A percentile compares a stretch with the other conserved stretches of the same genome.
These are phyloP conservation scores for Ilyonectria robusta DNA, from an alignment of 2,329 filamentous ascomycete genomes.

Conservation along the genomic window DNA sequence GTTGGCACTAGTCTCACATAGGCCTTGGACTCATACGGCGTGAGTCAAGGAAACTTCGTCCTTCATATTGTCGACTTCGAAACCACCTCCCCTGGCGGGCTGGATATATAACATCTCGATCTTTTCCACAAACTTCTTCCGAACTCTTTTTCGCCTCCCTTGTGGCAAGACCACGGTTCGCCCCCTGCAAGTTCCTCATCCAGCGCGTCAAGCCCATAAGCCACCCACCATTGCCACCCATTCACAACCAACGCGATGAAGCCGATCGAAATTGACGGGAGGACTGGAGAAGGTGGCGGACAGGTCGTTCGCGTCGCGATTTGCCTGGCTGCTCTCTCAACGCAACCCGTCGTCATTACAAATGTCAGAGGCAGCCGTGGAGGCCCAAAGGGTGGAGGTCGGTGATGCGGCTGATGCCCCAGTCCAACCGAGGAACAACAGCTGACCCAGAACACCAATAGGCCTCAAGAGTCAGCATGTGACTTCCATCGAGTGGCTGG, in stretches of 20 bases:
- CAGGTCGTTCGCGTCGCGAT: conserved; percentile 72
- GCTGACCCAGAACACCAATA: conserved; percentile 43
- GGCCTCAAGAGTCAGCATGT: conserved; percentile 75
- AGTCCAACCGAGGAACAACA: not conserved
- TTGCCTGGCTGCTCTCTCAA: conserved; percentile 68
- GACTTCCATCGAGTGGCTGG: conserved; percentile 68
- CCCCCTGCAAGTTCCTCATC: not conserved
- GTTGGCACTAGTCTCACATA: not conserved
- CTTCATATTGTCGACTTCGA: not conserved
- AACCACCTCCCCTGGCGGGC: not conserved
- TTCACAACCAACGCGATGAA: conserved; percentile 42
- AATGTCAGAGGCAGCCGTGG: conserved; percentile 70
- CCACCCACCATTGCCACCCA: conserved; percentile 21
- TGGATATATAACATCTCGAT: not conserved
- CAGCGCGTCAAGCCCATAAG: not conserved
- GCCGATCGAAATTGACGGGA: conserved; percentile 66
- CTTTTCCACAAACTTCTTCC: not conserved
- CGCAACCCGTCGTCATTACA: conserved; percentile 66
- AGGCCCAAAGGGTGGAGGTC: conserved; percentile 47
- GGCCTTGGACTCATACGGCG: not conserved
- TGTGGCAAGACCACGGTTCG: not conserved
- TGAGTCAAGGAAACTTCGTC: not conserved
- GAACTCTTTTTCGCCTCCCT: not conserved
- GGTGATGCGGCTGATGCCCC: conserved; percentile 17
- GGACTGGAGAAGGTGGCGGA: conserved; percentile 73